Percentiles rank a stretch among this genome's conserved stretches.
phyloP scores from a whole-genome alignment of 768 basidiomycete genomes.

The Tylopilus rubrobrunneus region DNA sequence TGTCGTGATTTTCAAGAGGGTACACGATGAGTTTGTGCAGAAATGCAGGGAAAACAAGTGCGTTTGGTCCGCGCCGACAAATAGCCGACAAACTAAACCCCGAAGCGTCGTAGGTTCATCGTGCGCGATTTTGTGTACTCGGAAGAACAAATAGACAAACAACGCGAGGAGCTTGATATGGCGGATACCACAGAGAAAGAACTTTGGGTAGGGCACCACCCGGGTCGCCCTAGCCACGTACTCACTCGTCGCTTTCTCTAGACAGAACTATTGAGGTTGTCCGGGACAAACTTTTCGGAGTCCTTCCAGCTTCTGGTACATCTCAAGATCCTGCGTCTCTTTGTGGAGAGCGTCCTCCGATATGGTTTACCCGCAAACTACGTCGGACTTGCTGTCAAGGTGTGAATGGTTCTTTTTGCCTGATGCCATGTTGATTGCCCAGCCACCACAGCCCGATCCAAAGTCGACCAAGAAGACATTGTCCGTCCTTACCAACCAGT shows the following conservation, averaged over 20 bases:
- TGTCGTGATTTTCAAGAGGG: conserved; percentile 85
- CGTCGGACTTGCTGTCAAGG: conserved; percentile 76
- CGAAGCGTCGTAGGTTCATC: conserved; percentile 61
- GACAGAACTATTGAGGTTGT: conserved; percentile 88
- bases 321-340: conserved; percentile 85
- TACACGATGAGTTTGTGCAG: conserved; percentile 90
- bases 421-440: neutral
- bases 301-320: conserved; percentile 93
- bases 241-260: conserved; percentile 29
- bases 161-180: conserved; percentile 74
- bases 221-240: neutral
- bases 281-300: conserved; percentile 96
- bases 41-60: conserved; percentile 96
- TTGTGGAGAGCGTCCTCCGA: conserved; percentile 91
- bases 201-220: conserved; percentile 72
- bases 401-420: conserved; percentile 26
- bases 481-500: conserved; percentile 66
- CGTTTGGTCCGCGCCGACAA: conserved; percentile 18
- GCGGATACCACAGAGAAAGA: conserved; percentile 90
- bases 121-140: conserved; percentile 93
- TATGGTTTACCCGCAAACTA: conserved; percentile 96
- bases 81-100: conserved; percentile 3
- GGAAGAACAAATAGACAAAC: conserved; percentile 74
- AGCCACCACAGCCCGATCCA: conserved; percentile 66
- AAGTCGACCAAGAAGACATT: conserved; percentile 81